A percentile compares a stretch with the other conserved stretches of the same genome.
phyloP scores from a whole-genome alignment of 805 yeast genomes.

The Ogataea siamensis region DNA sequence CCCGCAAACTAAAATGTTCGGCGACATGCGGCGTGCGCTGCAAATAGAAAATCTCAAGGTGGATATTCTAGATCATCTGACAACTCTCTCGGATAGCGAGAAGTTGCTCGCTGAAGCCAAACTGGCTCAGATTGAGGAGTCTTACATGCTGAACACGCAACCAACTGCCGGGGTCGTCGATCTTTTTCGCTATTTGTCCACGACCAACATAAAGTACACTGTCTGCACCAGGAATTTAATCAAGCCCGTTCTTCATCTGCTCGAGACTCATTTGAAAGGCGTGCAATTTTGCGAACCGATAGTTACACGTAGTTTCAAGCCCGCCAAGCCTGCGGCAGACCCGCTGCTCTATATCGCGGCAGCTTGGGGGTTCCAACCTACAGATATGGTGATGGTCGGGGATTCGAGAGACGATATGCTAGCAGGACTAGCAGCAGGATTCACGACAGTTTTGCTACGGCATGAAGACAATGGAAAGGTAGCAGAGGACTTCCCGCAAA shows the following conservation, averaged over 20 bases:
- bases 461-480: slow-evolving; percentile 50
- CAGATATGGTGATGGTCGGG: slow-evolving; percentile 63
- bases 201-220: slow-evolving; percentile 41
- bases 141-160: slow-evolving; percentile 59
- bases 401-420: slow-evolving; percentile 70
- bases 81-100: slow-evolving; percentile 38
- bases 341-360: slow-evolving; percentile 58
- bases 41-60: slow-evolving; percentile 41
- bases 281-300: slow-evolving; percentile 45
- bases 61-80: slow-evolving; percentile 56
- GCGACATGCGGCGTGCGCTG: slow-evolving; percentile 58
- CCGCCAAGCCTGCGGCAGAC: slow-evolving; percentile 67
- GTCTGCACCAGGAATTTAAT: slow-evolving; percentile 63
- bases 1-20: slow-evolving; percentile 50
- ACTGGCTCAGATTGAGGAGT: slow-evolving; percentile 53
- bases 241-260: slow-evolving; percentile 53
- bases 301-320: slow-evolving; percentile 61
- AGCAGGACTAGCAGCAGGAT: slow-evolving; percentile 65
- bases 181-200: slow-evolving; percentile 36
- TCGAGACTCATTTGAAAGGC: slow-evolving; percentile 40
- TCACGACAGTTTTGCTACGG: slow-evolving; percentile 51
- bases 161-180: slow-evolving; percentile 47
- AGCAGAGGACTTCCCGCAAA: slow-evolving; percentile 35
- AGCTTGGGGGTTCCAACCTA: slow-evolving; percentile 45
- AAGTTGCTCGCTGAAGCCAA: slow-evolving; percentile 44